These are phyloP conservation scores for Clonostachys chloroleuca DNA, from an alignment of 2,329 filamentous ascomycete species.

Conservation along the genomic window DNA sequence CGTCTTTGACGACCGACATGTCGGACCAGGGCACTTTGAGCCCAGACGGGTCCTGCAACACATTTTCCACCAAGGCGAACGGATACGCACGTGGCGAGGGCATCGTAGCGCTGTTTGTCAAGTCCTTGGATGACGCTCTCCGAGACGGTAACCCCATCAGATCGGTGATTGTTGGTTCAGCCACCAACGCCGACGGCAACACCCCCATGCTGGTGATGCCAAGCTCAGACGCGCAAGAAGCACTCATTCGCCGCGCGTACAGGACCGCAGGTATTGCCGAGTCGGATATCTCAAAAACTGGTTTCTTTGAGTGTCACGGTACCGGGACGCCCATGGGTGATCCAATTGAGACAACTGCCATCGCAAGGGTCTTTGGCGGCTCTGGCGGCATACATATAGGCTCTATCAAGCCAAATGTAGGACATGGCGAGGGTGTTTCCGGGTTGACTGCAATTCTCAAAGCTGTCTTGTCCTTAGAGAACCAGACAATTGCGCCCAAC, in stretches of 20 bases:
- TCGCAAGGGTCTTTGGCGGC: slow-evolving; percentile 26
- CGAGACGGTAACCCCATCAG: slow-evolving; percentile 49
- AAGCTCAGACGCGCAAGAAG: slow-evolving; percentile 39
- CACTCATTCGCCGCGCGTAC: slow-evolving; percentile 31
- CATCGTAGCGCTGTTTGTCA: slow-evolving; percentile 49
- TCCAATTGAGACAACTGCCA: slow-evolving; percentile 46
- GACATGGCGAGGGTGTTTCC: slow-evolving; percentile 26
- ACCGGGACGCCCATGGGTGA: slow-evolving; percentile 53
- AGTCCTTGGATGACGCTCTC: slow-evolving; percentile 49
- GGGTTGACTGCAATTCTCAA: slow-evolving; percentile 24
- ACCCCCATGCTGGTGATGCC: slow-evolving; percentile 51
- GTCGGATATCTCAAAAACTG: slow-evolving; percentile 13
- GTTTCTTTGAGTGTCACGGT: slow-evolving; percentile 46
- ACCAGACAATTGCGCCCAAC: slow-evolving; percentile 16
- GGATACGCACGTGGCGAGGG: slow-evolving; percentile 62
- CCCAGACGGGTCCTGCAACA: slow-evolving; percentile 7
- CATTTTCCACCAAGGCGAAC: slow-evolving; percentile 26
- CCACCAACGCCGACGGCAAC: slow-evolving; percentile 51
- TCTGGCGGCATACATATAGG: slow-evolving; percentile 19
- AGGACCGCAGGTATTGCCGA: slow-evolving; percentile 15
- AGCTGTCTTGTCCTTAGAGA: slow-evolving; percentile 18
- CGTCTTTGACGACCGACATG: slow-evolving; percentile 12
- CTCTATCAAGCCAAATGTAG: slow-evolving; percentile 30
- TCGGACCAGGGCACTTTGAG: slow-evolving; percentile 15
- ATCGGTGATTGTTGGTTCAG: slow-evolving; percentile 40